Base-by-base conservation (phyloP, 257 asterid species). In the Solanum pennellii region DNA sequence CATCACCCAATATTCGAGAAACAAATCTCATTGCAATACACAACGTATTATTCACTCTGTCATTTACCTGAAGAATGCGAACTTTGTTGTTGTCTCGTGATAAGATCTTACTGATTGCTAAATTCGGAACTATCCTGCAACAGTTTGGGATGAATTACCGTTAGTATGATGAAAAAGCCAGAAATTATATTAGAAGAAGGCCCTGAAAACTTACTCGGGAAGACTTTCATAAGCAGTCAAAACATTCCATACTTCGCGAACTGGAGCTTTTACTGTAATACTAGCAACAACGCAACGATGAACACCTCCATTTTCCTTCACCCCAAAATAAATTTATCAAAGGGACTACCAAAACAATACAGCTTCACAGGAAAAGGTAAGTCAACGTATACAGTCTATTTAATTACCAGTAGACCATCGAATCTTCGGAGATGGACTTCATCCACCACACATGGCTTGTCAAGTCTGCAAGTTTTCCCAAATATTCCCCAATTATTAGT, bases 351-450 rank as follows among this genome's bases (percentile, higher is more conserved):
- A 56, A 86, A 86, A 39, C 25, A 76, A 47, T 86, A 29, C 31
- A 87, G 73, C 49, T 88, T 74, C 68, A 35, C 33, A 56, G 59
- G 29, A 86, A 88, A 88, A 80, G 52, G 59, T 66, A 89, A 41
- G 79, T 41, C 74, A 85, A 80, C 73, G 29, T 85, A 82, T 49
- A 90, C 86, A 85, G 89, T 76, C 47, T 80, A 42, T 77, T 75
- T 88, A 85, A 42, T 90, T 93, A 96, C 99, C 98, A 97, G 89
- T 92, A 95, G 92, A 89, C 98, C 99, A 90, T 97, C 99, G 85
- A 93, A 95, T 93, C 98, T 93, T 47, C 99, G 98, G 82, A 97
- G 97, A 90, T 97, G 99, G 90, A 97, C 98, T 89, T 97, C 99
- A 60, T 97, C 99, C 84, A 97, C 99, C 88, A 91, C 68, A 86